Evolutionary conservation across 176 grass and related monocot genomes (phyloP).

Genomic region (Bothriochloa decipiens): DNA sequence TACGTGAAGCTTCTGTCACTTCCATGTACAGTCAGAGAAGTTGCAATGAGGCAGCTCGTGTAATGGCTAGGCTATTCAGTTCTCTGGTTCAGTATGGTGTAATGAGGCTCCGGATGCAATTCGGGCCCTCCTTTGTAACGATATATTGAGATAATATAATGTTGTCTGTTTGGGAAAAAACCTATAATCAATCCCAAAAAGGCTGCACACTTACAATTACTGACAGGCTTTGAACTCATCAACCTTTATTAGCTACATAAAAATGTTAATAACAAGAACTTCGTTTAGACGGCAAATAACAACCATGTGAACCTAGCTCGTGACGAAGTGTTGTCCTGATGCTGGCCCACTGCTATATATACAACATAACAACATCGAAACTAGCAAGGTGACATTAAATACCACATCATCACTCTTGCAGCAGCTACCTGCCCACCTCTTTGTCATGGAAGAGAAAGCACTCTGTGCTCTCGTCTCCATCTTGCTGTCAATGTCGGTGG

Average conservation of each 20-base stretch:
- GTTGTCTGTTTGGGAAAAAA: too few relatives aligned
- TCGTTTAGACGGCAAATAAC: background rate
- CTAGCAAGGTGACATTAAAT: background rate
- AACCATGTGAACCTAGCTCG: conserved; percentile 19
- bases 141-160: too few relatives aligned
- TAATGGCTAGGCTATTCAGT: background rate
- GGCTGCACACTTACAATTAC: background rate
- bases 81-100: background rate
- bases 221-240: background rate
- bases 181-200: background rate
- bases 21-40: too few relatives aligned
- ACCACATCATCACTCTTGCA: background rate
- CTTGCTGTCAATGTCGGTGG: conserved; percentile 1
- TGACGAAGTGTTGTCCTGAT: conserved; percentile 5
- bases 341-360: conserved; percentile 20
- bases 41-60: background rate
- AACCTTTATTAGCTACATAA: background rate
- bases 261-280: background rate
- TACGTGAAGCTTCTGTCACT: too few relatives aligned
- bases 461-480: background rate
- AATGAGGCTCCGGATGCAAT: background rate
- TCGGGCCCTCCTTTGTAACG: too few relatives aligned
- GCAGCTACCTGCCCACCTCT: background rate
- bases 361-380: background rate
- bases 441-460: conserved; percentile 23